phyloP scores from a whole-genome alignment of 2,329 filamentous ascomycete species.

The Xylariomycetidae sp. region DNA sequence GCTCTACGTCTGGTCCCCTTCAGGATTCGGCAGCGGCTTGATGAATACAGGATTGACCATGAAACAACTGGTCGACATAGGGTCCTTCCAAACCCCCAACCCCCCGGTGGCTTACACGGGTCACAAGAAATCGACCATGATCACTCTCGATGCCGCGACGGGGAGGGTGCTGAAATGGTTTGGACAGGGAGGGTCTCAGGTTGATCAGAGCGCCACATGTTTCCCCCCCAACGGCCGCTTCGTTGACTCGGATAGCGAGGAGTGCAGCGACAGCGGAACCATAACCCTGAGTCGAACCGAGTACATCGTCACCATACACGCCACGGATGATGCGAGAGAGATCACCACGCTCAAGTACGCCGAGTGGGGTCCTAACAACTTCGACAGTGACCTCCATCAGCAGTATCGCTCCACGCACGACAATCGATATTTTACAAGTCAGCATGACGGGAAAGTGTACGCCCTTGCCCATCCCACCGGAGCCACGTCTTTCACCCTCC shows the following conservation, averaged over 20 bases:
- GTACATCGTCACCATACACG: constrained; percentile 83
- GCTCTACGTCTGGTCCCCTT: constrained; percentile 80
- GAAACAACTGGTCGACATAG: constrained; percentile 78
- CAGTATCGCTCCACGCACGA: constrained; percentile 81
- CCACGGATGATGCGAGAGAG: constrained; percentile 64
- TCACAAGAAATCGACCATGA: constrained; percentile 83
- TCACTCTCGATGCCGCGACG: constrained; percentile 82
- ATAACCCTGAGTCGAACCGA: constrained; percentile 82
- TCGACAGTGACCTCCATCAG: constrained; percentile 78
- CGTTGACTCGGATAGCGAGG: constrained; percentile 58
- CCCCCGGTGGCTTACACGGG: constrained; percentile 84
- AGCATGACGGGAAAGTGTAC: constrained; percentile 78
- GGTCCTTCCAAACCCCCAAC: constrained; percentile 70
- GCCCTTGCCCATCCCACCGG: constrained; percentile 66
- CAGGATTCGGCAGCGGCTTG: constrained; percentile 52
- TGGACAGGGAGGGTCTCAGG: constrained; percentile 64
- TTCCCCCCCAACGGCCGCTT: constrained; percentile 62
- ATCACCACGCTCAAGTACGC: constrained; percentile 90
- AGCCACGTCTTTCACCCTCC: constrained; percentile 60
- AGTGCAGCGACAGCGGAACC: constrained; percentile 75
- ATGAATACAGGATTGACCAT: constrained; percentile 68
- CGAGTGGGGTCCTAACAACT: constrained; percentile 92
- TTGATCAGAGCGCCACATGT: constrained; percentile 71
- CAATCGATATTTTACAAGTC: constrained; percentile 81
- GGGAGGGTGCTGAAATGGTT: constrained; percentile 82